Evolutionary conservation across 805 yeast species (phyloP).

Genomic region (Kazachstania bromeliacearum): DNA sequence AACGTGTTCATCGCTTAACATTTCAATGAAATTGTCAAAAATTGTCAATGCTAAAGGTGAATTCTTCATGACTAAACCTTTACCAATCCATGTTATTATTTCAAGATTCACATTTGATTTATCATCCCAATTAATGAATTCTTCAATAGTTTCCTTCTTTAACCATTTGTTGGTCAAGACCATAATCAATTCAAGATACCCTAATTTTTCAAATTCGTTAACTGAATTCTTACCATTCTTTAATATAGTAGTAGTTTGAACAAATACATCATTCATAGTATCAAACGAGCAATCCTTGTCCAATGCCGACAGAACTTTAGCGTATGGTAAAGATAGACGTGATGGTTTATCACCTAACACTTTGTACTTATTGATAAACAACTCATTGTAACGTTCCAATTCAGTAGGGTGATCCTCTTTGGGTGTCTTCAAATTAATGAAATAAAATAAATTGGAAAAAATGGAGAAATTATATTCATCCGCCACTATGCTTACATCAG

Average conservation of each 20-base stretch:
- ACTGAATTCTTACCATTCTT: neutral
- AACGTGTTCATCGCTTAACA: conserved; percentile 27
- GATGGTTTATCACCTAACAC: conserved; percentile 13
- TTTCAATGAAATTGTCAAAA: conserved; percentile 29
- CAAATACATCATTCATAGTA: conserved; percentile 7
- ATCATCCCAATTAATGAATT: conserved; percentile 11
- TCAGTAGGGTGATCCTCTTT: conserved; percentile 36
- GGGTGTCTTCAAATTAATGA: conserved; percentile 27
- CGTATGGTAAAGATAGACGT: conserved; percentile 32
- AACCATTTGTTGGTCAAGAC: conserved; percentile 25
- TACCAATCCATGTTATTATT: conserved; percentile 56
- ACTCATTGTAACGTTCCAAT: conserved; percentile 29
- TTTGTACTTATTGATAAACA: conserved; percentile 29
- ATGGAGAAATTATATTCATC: conserved; percentile 23
- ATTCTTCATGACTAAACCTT: conserved; percentile 55
- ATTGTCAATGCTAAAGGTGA: conserved; percentile 32
- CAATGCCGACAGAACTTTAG: conserved; percentile 42
- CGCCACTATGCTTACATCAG: conserved; percentile 7
- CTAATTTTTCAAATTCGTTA: conserved; percentile 15
- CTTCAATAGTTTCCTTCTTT: conserved; percentile 8
- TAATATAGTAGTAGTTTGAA: conserved; percentile 1
- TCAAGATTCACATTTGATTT: conserved; percentile 36
- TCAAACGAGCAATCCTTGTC: conserved; percentile 34
- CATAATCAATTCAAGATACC: conserved; percentile 23
- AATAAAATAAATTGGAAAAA: conserved; percentile 29